These are phyloP conservation scores for Botrytis aclada DNA, from an alignment of 2,329 filamentous ascomycete species.

Conservation along the genomic window DNA sequence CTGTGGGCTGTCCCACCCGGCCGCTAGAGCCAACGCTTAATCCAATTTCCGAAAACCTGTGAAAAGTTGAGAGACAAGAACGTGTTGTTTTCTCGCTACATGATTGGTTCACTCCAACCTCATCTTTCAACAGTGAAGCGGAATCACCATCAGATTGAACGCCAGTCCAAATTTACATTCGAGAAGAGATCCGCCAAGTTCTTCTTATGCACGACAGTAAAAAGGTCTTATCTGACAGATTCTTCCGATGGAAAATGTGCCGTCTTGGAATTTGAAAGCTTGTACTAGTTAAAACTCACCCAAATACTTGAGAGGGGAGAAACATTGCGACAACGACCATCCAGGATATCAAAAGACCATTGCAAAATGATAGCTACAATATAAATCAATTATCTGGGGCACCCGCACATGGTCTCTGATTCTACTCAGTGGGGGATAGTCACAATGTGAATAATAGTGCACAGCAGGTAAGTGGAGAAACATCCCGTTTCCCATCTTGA, in stretches of 20 bases:
- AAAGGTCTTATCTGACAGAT: background rate
- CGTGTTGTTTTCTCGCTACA: background rate
- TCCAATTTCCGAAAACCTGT: background rate
- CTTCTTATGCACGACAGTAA: background rate
- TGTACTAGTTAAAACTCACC: background rate
- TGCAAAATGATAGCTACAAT: background rate
- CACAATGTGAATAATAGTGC: background rate
- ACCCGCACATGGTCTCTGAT: background rate
- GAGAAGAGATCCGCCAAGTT: background rate
- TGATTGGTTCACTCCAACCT: background rate
- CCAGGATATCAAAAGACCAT: background rate
- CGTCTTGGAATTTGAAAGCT: constrained; percentile 10
- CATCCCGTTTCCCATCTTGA: background rate
- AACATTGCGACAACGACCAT: background rate
- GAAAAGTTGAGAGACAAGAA: constrained; percentile 4
- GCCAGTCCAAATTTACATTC: background rate
- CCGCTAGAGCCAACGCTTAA: constrained; percentile 15
- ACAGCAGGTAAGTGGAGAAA: constrained; percentile 6
- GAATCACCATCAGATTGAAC: background rate
- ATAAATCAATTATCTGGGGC: constrained; percentile 5
- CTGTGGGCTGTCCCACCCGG: background rate
- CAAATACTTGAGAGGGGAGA: background rate
- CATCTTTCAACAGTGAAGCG: background rate
- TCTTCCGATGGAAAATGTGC: background rate
- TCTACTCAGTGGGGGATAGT: background rate